Evolutionary conservation across 805 yeast genomes (phyloP).

Genomic region (Lipomyces kockii): DNA sequence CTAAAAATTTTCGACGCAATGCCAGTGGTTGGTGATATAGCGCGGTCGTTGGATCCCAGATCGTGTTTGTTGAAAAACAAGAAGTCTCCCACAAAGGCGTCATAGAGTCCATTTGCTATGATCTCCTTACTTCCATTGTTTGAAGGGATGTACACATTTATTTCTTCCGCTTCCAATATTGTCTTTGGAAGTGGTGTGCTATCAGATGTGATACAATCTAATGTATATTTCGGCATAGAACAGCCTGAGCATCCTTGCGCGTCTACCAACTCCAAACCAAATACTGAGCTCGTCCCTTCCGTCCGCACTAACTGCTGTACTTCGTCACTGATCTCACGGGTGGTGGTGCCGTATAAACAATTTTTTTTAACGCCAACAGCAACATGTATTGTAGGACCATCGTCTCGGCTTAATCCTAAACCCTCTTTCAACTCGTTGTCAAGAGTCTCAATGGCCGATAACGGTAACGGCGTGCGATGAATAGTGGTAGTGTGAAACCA

Average conservation of each 20-base stretch:
- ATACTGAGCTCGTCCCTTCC: conserved; percentile 22
- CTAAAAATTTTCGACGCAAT: conserved; percentile 7
- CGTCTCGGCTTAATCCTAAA: conserved; percentile 39
- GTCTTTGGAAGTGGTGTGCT: conserved; percentile 8
- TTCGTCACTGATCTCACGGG: background rate
- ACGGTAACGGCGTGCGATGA: conserved; percentile 65
- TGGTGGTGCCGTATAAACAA: background rate
- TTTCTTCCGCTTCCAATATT: background rate
- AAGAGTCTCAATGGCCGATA: conserved; percentile 48
- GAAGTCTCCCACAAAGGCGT: conserved; percentile 21
- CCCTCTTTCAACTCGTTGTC: conserved; percentile 41
- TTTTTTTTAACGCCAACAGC: conserved; percentile 2
- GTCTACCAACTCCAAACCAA: conserved; percentile 26
- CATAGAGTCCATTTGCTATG: conserved; percentile 14
- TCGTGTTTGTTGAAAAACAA: conserved; percentile 25
- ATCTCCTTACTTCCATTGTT: background rate
- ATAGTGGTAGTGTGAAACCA: conserved; percentile 66
- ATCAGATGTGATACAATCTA: conserved; percentile 6
- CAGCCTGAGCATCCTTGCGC: background rate
- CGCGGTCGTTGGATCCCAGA: conserved; percentile 16
- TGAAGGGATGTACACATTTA: conserved; percentile 1
- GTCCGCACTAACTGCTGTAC: background rate
- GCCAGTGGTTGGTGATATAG: background rate
- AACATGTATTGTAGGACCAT: conserved; percentile 5
- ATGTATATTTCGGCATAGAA: background rate